These are phyloP conservation scores for carrot (Daucus carota) DNA, from an alignment of 129 eudicot species.

Conservation along the genomic window DNA sequence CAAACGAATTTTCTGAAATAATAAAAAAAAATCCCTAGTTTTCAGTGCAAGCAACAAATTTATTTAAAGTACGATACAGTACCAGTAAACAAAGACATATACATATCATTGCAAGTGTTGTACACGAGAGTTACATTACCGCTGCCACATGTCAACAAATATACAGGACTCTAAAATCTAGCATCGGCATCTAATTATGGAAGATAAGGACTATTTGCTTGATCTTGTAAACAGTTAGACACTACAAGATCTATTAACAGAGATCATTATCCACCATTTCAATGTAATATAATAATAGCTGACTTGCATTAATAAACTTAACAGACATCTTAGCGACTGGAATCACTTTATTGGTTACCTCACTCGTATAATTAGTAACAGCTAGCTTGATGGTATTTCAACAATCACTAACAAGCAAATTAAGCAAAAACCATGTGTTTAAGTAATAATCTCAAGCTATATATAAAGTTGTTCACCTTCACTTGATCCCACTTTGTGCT, in stretches of 20 bases:
- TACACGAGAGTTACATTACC: neutral
- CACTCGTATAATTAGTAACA: neutral
- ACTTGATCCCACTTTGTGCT: slow-evolving; percentile 94
- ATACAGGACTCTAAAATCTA: neutral
- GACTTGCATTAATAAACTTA: neutral
- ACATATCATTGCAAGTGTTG: neutral
- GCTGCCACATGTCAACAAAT: neutral
- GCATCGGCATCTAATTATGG: neutral
- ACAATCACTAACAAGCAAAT: neutral
- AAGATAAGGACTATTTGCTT: neutral
- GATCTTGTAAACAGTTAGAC: neutral
- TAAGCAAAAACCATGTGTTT: neutral
- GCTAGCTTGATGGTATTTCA: neutral
- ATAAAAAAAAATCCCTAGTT: no score
- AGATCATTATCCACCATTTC: neutral
- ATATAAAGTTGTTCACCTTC: slow-evolving; percentile 47
- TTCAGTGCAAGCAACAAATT: neutral
- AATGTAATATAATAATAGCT: neutral
- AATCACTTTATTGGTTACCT: neutral
- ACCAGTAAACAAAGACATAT: neutral
- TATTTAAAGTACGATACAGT: neutral
- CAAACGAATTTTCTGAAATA: no score
- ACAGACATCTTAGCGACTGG: neutral
- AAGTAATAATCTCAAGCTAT: neutral
- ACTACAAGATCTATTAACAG: neutral